phyloP scores from a whole-genome alignment of 2,329 filamentous ascomycete species.

The Fusarium aywerte region DNA sequence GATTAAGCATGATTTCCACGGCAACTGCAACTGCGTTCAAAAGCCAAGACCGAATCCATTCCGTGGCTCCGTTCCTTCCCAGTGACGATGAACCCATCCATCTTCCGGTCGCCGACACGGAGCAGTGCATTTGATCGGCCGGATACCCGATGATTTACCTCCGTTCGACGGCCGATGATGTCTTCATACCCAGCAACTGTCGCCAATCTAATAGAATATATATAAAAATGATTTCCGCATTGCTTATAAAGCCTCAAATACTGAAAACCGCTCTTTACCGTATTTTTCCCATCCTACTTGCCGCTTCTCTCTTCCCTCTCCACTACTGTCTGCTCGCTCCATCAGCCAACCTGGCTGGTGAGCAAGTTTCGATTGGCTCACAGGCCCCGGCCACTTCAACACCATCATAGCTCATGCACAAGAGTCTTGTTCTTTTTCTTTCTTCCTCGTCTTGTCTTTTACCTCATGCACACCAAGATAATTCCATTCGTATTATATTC shows the following conservation, averaged over 20 bases:
- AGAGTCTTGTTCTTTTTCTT: conserved; percentile 10
- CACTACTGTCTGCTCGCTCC: conserved; percentile 34
- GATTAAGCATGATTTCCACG: not conserved
- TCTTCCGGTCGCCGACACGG: conserved; percentile 31
- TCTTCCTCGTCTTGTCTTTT: not conserved
- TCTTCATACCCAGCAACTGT: not conserved
- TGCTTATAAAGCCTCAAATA: not conserved
- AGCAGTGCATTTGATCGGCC: conserved; percentile 22
- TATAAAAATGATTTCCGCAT: not conserved
- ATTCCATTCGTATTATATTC: not conserved
- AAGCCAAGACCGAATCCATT: conserved; percentile 15
- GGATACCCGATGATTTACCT: conserved; percentile 19
- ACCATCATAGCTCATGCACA: conserved; percentile 32
- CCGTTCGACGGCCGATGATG: conserved; percentile 23
- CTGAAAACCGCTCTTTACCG: not conserved
- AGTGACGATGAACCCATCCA: conserved; percentile 7
- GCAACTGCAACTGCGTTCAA: not conserved
- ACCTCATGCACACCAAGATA: conserved; percentile 6
- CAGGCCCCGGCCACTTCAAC: conserved; percentile 37
- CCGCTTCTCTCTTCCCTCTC: conserved; percentile 26
- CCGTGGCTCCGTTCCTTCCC: conserved; percentile 26
- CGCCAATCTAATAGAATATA: not conserved
- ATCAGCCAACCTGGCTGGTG: conserved; percentile 48
- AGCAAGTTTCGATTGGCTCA: conserved; percentile 61
- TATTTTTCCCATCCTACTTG: conserved; percentile 3